Conservation (phyloP, 2,329 filamentous ascomycete genomes). For the Botryotinia calthae region DNA sequence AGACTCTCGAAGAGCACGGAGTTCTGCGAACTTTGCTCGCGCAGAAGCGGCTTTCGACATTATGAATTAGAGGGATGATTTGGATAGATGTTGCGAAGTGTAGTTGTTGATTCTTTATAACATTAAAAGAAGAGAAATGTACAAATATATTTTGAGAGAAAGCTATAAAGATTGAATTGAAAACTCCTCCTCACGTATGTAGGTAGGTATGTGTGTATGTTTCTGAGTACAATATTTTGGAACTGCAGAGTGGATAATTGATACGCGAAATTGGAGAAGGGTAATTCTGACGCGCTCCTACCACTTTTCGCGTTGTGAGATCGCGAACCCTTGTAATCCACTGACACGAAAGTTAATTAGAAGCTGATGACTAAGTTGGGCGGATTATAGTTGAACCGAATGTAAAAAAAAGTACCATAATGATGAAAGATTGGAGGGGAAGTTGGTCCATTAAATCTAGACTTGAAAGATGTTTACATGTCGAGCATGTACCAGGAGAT, state of each 20-base stretch:
- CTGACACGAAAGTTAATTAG: conserved; percentile 9
- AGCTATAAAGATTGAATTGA: not conserved
- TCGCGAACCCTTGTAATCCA: conserved; percentile 27
- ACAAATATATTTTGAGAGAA: not conserved
- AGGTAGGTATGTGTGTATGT: not conserved
- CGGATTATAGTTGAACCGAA: conserved; percentile 3
- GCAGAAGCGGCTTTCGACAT: conserved; percentile 39
- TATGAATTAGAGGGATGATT: conserved; percentile 21
- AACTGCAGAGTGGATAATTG: not conserved
- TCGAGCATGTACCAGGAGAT: conserved; percentile 34
- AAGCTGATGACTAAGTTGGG: not conserved
- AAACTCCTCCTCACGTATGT: not conserved
- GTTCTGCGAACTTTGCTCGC: conserved; percentile 64
- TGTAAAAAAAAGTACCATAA: conserved; percentile 5
- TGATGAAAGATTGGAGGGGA: not conserved
- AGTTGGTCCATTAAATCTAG: not conserved
- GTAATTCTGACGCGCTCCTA: conserved; percentile 10
- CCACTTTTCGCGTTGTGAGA: not conserved
- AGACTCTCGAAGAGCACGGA: conserved; percentile 77
- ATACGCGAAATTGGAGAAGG: conserved; percentile 14
- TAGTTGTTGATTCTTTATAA: not conserved
- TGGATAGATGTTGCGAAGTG: conserved; percentile 9
- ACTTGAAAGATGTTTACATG: conserved; percentile 34
- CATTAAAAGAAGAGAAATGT: not conserved
- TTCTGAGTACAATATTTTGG: not conserved